These are phyloP conservation scores for Tylopilus cervinicoccineus DNA, from an alignment of 768 basidiomycete genomes.

Conservation along the genomic window DNA sequence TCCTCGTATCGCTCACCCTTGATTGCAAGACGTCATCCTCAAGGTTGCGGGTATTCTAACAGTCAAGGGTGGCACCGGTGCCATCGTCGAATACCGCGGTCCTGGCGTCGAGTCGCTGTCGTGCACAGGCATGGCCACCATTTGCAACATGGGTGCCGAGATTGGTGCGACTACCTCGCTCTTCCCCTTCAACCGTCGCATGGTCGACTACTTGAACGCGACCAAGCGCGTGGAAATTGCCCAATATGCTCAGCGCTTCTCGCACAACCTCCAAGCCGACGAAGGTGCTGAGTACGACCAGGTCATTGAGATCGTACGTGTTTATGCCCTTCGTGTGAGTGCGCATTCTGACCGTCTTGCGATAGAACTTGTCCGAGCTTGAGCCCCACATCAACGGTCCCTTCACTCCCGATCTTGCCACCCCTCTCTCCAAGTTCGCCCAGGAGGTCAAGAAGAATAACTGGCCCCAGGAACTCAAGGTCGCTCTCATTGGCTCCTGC, in stretches of 20 bases:
- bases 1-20: slow-evolving; percentile 8
- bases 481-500: slow-evolving; percentile 97
- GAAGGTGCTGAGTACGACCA: slow-evolving; percentile 90
- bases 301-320: slow-evolving; percentile 80
- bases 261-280: slow-evolving; percentile 88
- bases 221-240: slow-evolving; percentile 89
- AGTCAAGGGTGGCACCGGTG: slow-evolving; percentile 98
- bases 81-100: slow-evolving; percentile 96
- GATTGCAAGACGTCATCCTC: slow-evolving; percentile 84
- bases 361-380: slow-evolving; percentile 88
- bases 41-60: slow-evolving; percentile 99
- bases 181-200: slow-evolving; percentile 97
- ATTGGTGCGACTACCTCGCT: slow-evolving; percentile 98
- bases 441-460: slow-evolving; percentile 87
- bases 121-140: slow-evolving; percentile 98
- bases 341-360: neutral
- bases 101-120: slow-evolving; percentile 94
- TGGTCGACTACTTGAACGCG: slow-evolving; percentile 91
- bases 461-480: slow-evolving; percentile 97
- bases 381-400: slow-evolving; percentile 99
- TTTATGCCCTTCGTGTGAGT: neutral
- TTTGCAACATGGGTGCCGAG: slow-evolving; percentile 99
- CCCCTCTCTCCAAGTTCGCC: slow-evolving; percentile 95
- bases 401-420: slow-evolving; percentile 99
- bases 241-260: slow-evolving; percentile 82